phyloP scores from a whole-genome alignment of 257 asterid genomes.

The Petunia axillaris region DNA sequence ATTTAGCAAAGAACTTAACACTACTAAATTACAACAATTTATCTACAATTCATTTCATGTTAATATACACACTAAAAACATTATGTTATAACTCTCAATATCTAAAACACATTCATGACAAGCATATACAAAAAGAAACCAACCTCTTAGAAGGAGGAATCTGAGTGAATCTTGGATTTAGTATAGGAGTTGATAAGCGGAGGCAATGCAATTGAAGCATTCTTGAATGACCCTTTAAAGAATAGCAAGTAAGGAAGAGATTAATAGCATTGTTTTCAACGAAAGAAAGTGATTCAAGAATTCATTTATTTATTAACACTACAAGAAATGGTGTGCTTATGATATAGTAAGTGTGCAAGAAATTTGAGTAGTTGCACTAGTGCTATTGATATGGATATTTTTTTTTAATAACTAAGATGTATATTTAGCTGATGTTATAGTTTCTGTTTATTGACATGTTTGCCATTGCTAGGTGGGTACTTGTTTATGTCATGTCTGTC shows the following conservation, averaged over 20 bases:
- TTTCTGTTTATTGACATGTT: background rate
- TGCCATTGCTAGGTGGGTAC: background rate
- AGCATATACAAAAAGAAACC: conserved; percentile 29
- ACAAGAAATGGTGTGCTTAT: background rate
- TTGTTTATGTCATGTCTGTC: no score
- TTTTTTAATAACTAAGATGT: no score
- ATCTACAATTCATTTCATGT: background rate
- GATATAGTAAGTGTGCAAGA: background rate
- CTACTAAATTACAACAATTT: background rate
- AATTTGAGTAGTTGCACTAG: no score
- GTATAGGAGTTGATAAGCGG: conserved; percentile 47
- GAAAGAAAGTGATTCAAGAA: background rate
- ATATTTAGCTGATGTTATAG: background rate
- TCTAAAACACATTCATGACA: background rate
- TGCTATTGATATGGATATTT: no score
- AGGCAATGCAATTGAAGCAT: conserved; percentile 70
- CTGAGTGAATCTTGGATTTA: conserved; percentile 42
- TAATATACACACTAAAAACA: background rate
- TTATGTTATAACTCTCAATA: background rate
- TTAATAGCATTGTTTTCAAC: background rate
- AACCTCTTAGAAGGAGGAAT: conserved; percentile 55
- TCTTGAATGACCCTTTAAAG: conserved; percentile 17
- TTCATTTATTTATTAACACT: background rate
- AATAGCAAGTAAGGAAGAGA: background rate
- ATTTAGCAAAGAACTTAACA: background rate